Conservation (phyloP, 306 rosid genomes). For the Gynostemma pentaphyllum region DNA sequence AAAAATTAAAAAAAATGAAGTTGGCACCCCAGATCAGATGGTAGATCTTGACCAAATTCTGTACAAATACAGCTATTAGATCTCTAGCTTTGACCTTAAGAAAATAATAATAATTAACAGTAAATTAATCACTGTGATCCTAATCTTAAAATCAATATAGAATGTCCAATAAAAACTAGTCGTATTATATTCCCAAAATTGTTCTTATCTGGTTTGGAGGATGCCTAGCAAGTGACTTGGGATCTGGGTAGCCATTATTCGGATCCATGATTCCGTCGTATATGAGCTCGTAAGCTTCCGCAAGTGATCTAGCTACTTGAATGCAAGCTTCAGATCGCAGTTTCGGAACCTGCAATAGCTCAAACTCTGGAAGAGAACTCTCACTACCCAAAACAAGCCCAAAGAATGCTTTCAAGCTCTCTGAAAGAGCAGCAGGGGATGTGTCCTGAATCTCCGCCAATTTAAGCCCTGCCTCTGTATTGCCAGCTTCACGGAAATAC, state of each 20-base stretch:
- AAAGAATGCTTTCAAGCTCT: conserved; percentile 69
- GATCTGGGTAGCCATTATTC: conserved; percentile 69
- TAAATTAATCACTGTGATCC: neutral
- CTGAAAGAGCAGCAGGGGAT: conserved; percentile 51
- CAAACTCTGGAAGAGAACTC: conserved; percentile 80
- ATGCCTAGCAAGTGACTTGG: conserved; percentile 90
- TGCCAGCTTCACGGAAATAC: conserved; percentile 33
- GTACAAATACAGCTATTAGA: conserved; percentile 1
- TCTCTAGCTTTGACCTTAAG: neutral
- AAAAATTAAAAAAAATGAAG: neutral
- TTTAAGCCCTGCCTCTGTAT: conserved; percentile 23
- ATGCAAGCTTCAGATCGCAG: conserved; percentile 80
- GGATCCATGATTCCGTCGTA: conserved; percentile 80
- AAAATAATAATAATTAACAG: neutral
- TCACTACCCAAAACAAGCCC: conserved; percentile 83
- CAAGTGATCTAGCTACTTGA: conserved; percentile 69
- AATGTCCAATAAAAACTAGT: neutral
- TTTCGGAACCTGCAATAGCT: conserved; percentile 88
- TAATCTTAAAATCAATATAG: neutral
- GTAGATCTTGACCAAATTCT: neutral
- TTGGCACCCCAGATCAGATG: neutral
- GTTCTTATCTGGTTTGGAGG: conserved; percentile 98
- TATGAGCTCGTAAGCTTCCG: conserved; percentile 68
- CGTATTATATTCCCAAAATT: conserved; percentile 68
- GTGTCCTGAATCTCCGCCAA: conserved; percentile 72